Percentiles rank a stretch among this genome's conserved stretches.
Evolutionary conservation across 495 filamentous ascomycete species (phyloP).

Genomic region (Pyrenopolyporus hunteri): DNA sequence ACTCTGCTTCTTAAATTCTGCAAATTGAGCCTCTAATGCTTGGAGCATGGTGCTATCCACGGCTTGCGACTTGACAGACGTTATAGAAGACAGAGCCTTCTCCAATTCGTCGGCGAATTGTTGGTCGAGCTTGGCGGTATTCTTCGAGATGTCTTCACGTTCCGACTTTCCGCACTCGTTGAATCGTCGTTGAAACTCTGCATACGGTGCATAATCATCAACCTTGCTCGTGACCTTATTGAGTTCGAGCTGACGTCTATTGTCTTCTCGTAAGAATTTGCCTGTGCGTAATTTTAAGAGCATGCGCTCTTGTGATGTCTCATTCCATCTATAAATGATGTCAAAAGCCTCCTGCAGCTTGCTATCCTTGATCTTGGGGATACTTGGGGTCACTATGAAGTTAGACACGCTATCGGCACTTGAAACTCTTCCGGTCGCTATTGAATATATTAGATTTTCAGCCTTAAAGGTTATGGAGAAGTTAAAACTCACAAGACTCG

Average conservation of each 20-base stretch:
- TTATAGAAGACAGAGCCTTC: slow-evolving; percentile 17
- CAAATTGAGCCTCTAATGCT: slow-evolving; percentile 29
- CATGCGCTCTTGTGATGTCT: slow-evolving; percentile 17
- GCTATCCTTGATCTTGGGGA: slow-evolving; percentile 32
- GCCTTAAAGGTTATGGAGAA: not conserved
- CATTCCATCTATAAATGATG: slow-evolving; percentile 23
- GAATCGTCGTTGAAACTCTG: slow-evolving; percentile 26
- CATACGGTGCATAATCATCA: slow-evolving; percentile 31
- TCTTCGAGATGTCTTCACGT: slow-evolving; percentile 12
- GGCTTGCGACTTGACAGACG: slow-evolving; percentile 10
- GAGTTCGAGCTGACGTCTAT: slow-evolving; percentile 17
- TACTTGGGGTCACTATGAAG: not conserved
- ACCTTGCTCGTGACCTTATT: slow-evolving; percentile 24
- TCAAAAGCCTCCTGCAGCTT: slow-evolving; percentile 36
- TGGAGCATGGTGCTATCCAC: slow-evolving; percentile 17
- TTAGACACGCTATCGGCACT: not conserved
- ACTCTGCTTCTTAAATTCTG: slow-evolving; percentile 17
- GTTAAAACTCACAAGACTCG: slow-evolving; percentile 21
- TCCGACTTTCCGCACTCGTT: slow-evolving; percentile 18
- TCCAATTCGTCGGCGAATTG: slow-evolving; percentile 26
- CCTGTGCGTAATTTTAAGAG: slow-evolving; percentile 15
- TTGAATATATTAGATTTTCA: slow-evolving; percentile 7
- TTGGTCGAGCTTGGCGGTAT: slow-evolving; percentile 4
- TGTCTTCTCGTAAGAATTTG: slow-evolving; percentile 18
- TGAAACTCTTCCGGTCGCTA: slow-evolving; percentile 5